These are phyloP conservation scores for Paramecium sonneborni DNA, from an alignment of 73 alveolate genomes.

Conservation along the genomic window DNA sequence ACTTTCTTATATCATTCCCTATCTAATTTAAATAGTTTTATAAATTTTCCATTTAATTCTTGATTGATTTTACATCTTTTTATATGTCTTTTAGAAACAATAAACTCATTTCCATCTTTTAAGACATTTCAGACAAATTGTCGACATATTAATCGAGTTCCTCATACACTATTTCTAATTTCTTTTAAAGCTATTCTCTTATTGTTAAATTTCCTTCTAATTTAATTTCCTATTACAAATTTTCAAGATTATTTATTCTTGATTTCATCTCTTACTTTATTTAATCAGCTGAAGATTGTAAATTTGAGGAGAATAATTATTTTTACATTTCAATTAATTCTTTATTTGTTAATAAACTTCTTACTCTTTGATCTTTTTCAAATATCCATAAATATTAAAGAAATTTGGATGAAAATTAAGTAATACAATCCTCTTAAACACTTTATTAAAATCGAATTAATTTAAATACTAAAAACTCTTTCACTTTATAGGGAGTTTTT, in stretches of 20 bases:
- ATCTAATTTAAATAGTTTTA: not conserved
- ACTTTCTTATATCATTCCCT: not conserved
- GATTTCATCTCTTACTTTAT: not conserved
- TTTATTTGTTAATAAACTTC: not conserved
- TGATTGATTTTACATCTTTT: not conserved
- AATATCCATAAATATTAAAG: not conserved
- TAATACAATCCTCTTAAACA: not conserved
- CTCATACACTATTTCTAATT: not conserved
- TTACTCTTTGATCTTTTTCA: not conserved
- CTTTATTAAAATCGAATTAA: not conserved
- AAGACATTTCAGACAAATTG: not conserved
- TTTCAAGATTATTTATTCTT: not conserved
- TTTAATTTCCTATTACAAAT: not conserved
- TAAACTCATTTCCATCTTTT: not conserved
- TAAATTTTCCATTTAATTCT: not conserved
- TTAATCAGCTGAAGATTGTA: not conserved
- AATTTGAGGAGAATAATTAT: not conserved
- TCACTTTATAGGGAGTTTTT: no score
- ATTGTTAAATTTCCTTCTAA: not conserved
- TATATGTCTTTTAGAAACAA: not conserved
- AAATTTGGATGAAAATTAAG: not conserved
- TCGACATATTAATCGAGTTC: not conserved
- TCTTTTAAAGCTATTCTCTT: not conserved
- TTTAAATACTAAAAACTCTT: not conserved
- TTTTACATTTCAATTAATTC: not conserved